A percentile compares a stretch with the other conserved stretches of the same genome.
phyloP scores from a whole-genome alignment of 2,329 filamentous ascomycete genomes.

The Apiospora arundinis region DNA sequence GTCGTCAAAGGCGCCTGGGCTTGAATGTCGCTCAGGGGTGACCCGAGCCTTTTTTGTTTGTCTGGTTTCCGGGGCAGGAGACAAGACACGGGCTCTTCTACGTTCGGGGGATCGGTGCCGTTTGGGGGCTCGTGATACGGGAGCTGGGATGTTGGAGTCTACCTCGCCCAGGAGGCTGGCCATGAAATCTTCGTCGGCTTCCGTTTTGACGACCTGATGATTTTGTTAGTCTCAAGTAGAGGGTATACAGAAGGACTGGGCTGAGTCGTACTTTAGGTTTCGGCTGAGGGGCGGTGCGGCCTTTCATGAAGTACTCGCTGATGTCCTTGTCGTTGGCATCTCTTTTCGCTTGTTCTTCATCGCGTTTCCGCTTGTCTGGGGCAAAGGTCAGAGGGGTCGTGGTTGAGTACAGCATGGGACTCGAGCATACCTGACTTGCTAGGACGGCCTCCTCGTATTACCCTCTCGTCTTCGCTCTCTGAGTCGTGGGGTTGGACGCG shows the following conservation, averaged over 20 bases:
- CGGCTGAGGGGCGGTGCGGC: constrained; percentile 66
- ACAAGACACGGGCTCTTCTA: constrained; percentile 80
- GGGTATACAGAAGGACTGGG: not conserved
- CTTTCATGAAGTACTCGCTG: constrained; percentile 91
- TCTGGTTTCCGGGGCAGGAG: constrained; percentile 68
- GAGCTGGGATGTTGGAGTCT: constrained; percentile 71
- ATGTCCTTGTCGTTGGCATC: constrained; percentile 92
- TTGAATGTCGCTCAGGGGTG: constrained; percentile 52
- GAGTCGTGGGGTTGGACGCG: constrained; percentile 70
- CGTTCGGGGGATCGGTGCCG: constrained; percentile 76
- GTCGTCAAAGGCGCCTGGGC: constrained; percentile 58
- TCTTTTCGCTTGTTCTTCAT: constrained; percentile 84
- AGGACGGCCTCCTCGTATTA: constrained; percentile 53
- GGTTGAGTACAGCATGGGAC: not conserved
- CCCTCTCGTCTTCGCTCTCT: constrained; percentile 74
- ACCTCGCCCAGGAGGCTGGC: constrained; percentile 85
- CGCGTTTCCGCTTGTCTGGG: constrained; percentile 82
- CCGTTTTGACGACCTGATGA: constrained; percentile 73
- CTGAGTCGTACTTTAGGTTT: constrained; percentile 79
- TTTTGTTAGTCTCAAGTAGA: not conserved
- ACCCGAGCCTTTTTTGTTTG: constrained; percentile 65
- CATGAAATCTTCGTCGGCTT: constrained; percentile 90
- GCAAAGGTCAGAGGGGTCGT: constrained; percentile 22
- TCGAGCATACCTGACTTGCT: constrained; percentile 54
- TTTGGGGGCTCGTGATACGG: constrained; percentile 63